Conservation (phyloP, 2,329 filamentous ascomycete genomes). For the Aspergillus puulaauensis region DNA sequence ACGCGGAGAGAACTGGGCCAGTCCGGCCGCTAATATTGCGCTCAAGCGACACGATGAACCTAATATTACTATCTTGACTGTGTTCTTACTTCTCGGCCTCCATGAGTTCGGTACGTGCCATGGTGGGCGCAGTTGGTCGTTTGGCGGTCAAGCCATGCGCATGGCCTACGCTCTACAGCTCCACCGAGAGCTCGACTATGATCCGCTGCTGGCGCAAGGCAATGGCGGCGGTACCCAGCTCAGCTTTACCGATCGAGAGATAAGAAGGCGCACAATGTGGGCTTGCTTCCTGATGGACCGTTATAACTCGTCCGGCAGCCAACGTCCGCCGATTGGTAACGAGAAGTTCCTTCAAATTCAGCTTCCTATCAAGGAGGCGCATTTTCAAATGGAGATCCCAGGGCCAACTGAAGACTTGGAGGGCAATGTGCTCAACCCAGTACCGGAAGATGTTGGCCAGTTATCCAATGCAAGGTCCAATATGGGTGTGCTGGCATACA, state of each 20-base stretch:
- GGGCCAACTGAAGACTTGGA: constrained; percentile 81
- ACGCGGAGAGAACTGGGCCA: constrained; percentile 88
- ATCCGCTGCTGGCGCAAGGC: constrained; percentile 65
- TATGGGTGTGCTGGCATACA: constrained; percentile 92
- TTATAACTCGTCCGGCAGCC: constrained; percentile 93
- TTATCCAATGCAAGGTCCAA: constrained; percentile 70
- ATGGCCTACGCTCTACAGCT: constrained; percentile 97
- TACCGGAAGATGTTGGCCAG: constrained; percentile 63
- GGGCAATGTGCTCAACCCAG: constrained; percentile 65
- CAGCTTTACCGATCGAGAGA: constrained; percentile 91
- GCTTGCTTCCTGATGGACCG: constrained; percentile 96
- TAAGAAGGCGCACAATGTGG: constrained; percentile 94
- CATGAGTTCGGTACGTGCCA: constrained; percentile 98
- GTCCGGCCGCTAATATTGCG: constrained; percentile 81
- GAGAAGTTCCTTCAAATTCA: constrained; percentile 88
- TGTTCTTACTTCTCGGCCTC: constrained; percentile 80
- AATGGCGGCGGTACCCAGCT: constrained; percentile 60
- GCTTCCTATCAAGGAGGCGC: constrained; percentile 83
- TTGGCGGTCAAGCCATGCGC: constrained; percentile 89
- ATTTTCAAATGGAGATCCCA: constrained; percentile 88
- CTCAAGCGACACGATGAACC: constrained; percentile 87
- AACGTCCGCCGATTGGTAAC: constrained; percentile 85
- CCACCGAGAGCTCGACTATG: constrained; percentile 85
- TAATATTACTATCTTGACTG: constrained; percentile 93
- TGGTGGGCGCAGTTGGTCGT: constrained; percentile 91